A percentile compares a stretch with the other conserved stretches of the same genome.
phyloP scores from a whole-genome alignment of 2,329 filamentous ascomycete species.

The Canariomyces notabilis region DNA sequence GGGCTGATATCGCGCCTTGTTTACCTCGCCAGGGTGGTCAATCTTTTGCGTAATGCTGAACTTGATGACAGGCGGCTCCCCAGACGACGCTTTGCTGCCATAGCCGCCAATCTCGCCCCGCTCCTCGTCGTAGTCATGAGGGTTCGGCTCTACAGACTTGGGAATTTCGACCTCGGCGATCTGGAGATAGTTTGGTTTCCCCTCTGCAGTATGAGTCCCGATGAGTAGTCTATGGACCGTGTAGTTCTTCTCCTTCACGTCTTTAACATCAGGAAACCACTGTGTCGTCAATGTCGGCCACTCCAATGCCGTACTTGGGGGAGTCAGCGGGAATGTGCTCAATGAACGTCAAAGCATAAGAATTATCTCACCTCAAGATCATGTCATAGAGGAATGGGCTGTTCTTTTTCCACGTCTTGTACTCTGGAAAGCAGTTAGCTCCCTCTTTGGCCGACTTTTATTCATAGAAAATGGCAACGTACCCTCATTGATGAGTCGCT shows the following conservation, averaged over 20 bases:
- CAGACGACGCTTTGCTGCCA: slow-evolving; percentile 58
- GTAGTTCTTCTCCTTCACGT: slow-evolving; percentile 80
- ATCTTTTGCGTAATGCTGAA: slow-evolving; percentile 95
- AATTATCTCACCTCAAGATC: slow-evolving; percentile 64
- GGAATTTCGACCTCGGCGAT: slow-evolving; percentile 93
- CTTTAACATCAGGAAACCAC: slow-evolving; percentile 95
- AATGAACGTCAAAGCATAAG: slow-evolving; percentile 8
- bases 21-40: slow-evolving; percentile 92
- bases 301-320: slow-evolving; percentile 73
- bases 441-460: background rate
- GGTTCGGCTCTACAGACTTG: slow-evolving; percentile 67
- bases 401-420: slow-evolving; percentile 99
- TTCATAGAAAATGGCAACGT: slow-evolving; percentile 16
- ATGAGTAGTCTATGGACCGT: slow-evolving; percentile 84
- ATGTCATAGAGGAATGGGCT: slow-evolving; percentile 97
- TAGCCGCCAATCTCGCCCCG: slow-evolving; percentile 92
- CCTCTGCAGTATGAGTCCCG: slow-evolving; percentile 88
- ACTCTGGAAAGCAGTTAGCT: slow-evolving; percentile 54
- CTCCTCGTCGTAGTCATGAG: slow-evolving; percentile 84
- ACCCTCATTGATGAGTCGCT: slow-evolving; percentile 94
- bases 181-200: slow-evolving; percentile 84
- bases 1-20: slow-evolving; percentile 96
- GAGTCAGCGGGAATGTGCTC: background rate
- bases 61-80: slow-evolving; percentile 67
- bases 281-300: slow-evolving; percentile 97